Evolutionary conservation across 2,329 filamentous ascomycete genomes (phyloP), one percentile per base, ranked within the genome.

Genomic region (Arthrobotrys musiformis): DNA sequence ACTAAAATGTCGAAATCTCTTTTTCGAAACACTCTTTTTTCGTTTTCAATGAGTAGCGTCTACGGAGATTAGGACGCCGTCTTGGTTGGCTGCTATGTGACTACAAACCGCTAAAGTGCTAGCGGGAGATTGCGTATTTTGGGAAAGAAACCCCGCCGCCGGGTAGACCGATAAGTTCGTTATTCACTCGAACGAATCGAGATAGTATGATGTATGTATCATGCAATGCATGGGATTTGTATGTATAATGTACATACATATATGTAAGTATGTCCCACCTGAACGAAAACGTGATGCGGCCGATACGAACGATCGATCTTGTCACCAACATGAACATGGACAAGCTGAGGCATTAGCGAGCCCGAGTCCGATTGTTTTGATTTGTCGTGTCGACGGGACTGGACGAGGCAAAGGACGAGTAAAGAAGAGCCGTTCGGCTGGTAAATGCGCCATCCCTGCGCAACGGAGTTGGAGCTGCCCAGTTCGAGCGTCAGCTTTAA

Each of bases 381-480:
- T 58, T 58, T 40, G 54, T 58, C 54, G 54, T 58, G 54, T 40
- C 54, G 54, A 40, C 15, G 54, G 40, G 40, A 42, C 19, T 42
- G 40, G n/a, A n/a, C n/a, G n/a, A n/a, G n/a, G n/a, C n/a, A n/a
- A n/a, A n/a, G n/a, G n/a, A n/a, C n/a, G n/a, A n/a, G n/a, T n/a
- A n/a, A n/a, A n/a, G n/a, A n/a, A n/a, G n/a, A n/a, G n/a, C n/a
- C n/a, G n/a, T n/a, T 28, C 54, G 54, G 54, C 54, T 58, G 54
- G 54, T 58, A 62, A 62, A 62, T 44, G 58, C 58, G 58, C 58
- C 22, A 62, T 62, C 58, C 58, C 58, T 62, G 58, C 24, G 58
- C 58, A 33, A 44, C 22, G n/a, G 58, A 62, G 40, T 30, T 46
- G 37, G 58, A 62, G 58, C 17, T 62, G 58, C 58, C 40, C 58